Conservation (phyloP, 1,139 yeast species). For the Zygosaccharomyces sapae region DNA sequence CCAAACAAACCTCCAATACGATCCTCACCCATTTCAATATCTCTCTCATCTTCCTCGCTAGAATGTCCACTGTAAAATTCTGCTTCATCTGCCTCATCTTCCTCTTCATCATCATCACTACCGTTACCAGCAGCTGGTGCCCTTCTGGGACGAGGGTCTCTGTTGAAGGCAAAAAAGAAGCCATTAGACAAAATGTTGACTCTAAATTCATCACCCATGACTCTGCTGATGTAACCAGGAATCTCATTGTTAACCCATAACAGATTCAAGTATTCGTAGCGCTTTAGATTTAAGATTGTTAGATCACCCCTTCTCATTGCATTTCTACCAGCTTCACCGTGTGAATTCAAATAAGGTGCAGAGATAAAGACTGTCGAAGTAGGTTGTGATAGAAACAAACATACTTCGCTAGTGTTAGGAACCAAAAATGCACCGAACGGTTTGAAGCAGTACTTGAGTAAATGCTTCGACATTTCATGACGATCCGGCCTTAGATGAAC, state of each 20-base stretch:
- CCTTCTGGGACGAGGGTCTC: constrained; percentile 29
- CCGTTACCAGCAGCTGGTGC: constrained; percentile 18
- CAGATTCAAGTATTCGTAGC: constrained; percentile 54
- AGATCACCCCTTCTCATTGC: constrained; percentile 49
- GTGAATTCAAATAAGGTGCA: constrained; percentile 67
- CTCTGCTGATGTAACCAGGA: constrained; percentile 39
- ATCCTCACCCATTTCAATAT: constrained; percentile 19
- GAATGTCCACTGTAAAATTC: constrained; percentile 17
- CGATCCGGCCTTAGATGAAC: constrained; percentile 37
- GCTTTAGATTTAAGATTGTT: constrained; percentile 48
- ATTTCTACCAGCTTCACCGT: constrained; percentile 64
- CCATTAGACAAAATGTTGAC: constrained; percentile 33
- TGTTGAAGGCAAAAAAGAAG: constrained; percentile 30
- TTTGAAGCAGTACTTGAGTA: constrained; percentile 31
- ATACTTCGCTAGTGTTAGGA: constrained; percentile 42
- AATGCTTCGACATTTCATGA: constrained; percentile 37
- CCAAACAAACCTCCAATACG: constrained; percentile 18
- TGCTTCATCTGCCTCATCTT: constrained; percentile 22
- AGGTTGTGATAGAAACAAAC: constrained; percentile 38
- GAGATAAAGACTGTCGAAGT: constrained; percentile 41
- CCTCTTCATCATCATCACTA: constrained; percentile 23
- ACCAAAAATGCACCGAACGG: constrained; percentile 44
- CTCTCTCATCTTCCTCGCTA: constrained; percentile 20
- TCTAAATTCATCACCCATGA: constrained; percentile 37
- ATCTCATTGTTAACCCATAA: constrained; percentile 58